Conservation (phyloP, 768 basidiomycete genomes). For the Boletus reticulatus region DNA sequence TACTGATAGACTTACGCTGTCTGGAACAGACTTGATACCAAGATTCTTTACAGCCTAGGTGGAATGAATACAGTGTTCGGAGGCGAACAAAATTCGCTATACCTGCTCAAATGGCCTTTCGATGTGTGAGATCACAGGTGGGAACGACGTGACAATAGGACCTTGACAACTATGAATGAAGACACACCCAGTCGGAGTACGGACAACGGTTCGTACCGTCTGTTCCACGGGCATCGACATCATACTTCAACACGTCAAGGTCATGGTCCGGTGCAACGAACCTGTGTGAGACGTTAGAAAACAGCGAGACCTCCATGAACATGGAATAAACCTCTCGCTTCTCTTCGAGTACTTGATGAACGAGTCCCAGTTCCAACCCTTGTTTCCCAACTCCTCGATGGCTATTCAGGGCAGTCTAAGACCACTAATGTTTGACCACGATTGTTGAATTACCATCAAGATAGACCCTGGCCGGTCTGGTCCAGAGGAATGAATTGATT, state of each 20-base stretch:
- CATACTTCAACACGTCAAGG: not conserved
- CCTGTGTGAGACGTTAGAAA: not conserved
- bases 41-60: not conserved
- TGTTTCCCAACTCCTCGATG: not conserved
- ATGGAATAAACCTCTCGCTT: not conserved
- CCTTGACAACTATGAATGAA: not conserved
- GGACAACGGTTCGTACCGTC: not conserved
- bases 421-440: not conserved
- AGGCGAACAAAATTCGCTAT: not conserved
- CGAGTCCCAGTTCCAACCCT: constrained; percentile 2
- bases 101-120: not conserved
- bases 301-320: too few relatives aligned
- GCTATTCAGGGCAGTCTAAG: not conserved
- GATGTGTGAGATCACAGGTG: not conserved
- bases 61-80: not conserved
- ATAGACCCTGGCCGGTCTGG: not conserved
- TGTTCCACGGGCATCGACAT: not conserved
- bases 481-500: not conserved
- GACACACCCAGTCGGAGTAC: not conserved
- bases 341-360: constrained; percentile 1
- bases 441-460: not conserved
- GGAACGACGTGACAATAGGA: constrained; percentile 1
- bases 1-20: not conserved
- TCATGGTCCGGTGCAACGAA: constrained; percentile 2
- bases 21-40: not conserved